phyloP scores from a whole-genome alignment of 176 grass and related monocot genomes.

The Hordeum marinum region DNA sequence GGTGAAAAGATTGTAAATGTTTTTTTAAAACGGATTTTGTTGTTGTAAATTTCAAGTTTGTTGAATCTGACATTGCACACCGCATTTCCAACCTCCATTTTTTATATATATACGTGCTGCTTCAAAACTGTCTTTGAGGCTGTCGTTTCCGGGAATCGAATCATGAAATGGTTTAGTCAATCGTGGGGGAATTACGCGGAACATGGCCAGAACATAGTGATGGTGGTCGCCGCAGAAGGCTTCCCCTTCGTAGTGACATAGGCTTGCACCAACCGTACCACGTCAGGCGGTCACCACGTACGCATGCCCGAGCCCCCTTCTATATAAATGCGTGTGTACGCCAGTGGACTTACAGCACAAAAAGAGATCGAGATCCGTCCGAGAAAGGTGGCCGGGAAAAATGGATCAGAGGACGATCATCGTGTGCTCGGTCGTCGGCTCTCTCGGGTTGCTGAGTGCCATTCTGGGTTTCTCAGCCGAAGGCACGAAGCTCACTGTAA shows the following conservation, averaged over 20 bases:
- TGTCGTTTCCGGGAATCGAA: neutral
- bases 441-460: slow-evolving; percentile 27
- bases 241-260: neutral
- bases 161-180: neutral
- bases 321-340: neutral
- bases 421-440: slow-evolving; percentile 7
- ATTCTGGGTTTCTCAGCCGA: slow-evolving; percentile 32
- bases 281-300: neutral
- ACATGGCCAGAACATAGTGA: neutral
- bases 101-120: neutral
- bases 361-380: neutral
- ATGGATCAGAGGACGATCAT: slow-evolving; percentile 10
- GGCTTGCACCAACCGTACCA: neutral
- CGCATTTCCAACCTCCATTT: neutral
- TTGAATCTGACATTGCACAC: no score
- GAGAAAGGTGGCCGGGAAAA: neutral
- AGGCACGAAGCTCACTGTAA: slow-evolving; percentile 29
- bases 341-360: neutral
- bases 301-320: neutral
- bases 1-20: no score
- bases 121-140: neutral
- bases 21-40: no score
- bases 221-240: neutral
- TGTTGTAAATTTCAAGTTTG: no score
- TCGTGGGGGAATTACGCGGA: neutral